These are phyloP conservation scores for Phytophthora syringae DNA, from an alignment of 352 stramenopile species.

Conservation along the genomic window DNA sequence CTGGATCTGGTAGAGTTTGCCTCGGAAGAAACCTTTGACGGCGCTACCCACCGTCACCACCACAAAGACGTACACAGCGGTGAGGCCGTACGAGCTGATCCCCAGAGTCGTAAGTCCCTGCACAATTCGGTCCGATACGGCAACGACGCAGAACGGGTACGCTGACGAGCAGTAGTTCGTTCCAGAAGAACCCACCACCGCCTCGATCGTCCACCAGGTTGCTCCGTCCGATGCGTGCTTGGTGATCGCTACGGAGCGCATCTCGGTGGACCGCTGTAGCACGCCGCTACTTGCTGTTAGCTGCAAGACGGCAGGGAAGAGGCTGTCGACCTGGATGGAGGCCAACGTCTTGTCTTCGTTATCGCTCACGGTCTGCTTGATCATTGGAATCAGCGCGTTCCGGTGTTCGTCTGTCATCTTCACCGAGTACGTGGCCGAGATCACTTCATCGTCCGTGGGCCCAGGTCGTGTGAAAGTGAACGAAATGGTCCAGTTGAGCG, in stretches of 20 bases:
- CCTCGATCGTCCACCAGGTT: constrained; percentile 77
- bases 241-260: constrained; percentile 61
- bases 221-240: constrained; percentile 61
- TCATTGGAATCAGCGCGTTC: constrained; percentile 74
- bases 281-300: constrained; percentile 73
- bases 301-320: constrained; percentile 76
- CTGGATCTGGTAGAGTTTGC: constrained; percentile 80
- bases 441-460: constrained; percentile 61
- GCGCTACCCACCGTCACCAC: constrained; percentile 87
- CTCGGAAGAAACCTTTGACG: constrained; percentile 86
- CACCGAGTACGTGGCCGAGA: constrained; percentile 59
- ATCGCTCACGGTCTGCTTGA: constrained; percentile 60
- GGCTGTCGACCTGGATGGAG: constrained; percentile 53
- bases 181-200: constrained; percentile 34
- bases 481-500: constrained; percentile 75
- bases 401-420: constrained; percentile 64
- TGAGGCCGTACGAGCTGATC: constrained; percentile 87
- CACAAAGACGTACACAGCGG: constrained; percentile 88
- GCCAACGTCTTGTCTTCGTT: constrained; percentile 35
- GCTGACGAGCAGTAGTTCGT: constrained; percentile 53
- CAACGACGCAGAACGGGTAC: constrained; percentile 80
- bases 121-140: constrained; percentile 89
- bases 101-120: constrained; percentile 78
- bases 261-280: constrained; percentile 54
- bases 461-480: constrained; percentile 76